Evolutionary conservation across 352 stramenopile species (phyloP).

Genomic region (Pythium vanterpoolii): DNA sequence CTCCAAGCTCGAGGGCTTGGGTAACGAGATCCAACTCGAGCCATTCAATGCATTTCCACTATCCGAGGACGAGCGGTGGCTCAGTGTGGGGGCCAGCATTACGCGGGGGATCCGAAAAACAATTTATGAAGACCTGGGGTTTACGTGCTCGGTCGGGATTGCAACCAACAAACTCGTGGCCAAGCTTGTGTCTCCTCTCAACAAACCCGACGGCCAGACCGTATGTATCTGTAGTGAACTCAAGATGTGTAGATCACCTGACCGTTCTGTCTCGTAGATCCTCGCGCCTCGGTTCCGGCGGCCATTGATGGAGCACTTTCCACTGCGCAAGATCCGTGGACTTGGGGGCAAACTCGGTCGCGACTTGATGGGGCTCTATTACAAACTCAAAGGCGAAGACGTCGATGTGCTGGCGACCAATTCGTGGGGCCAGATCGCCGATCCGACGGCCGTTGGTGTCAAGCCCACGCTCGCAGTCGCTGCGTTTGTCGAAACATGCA

Average conservation of each 20-base stretch:
- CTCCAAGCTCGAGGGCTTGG: slow-evolving; percentile 28
- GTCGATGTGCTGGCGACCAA: slow-evolving; percentile 16
- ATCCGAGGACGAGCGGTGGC: slow-evolving; percentile 55
- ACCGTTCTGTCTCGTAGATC: no score
- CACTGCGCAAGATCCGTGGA: slow-evolving; percentile 67
- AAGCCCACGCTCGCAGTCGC: slow-evolving; percentile 36
- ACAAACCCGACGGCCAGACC: slow-evolving; percentile 80
- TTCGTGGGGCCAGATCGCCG: slow-evolving; percentile 20
- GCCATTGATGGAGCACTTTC: slow-evolving; percentile 65
- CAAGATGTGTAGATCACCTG: no score
- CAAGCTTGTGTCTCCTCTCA: slow-evolving; percentile 75
- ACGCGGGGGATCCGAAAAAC: slow-evolving; percentile 67
- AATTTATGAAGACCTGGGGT: slow-evolving; percentile 63
- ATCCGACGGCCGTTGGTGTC: slow-evolving; percentile 14
- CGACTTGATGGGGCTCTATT: slow-evolving; percentile 60
- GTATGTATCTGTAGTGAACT: slow-evolving; percentile 19
- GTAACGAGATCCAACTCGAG: slow-evolving; percentile 29
- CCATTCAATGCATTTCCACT: slow-evolving; percentile 45
- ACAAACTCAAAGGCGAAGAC: slow-evolving; percentile 33
- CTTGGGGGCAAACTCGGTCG: slow-evolving; percentile 76
- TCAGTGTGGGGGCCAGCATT: slow-evolving; percentile 63
- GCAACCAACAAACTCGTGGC: slow-evolving; percentile 76
- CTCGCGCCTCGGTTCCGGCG: slow-evolving; percentile 59
- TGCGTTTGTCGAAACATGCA: slow-evolving; percentile 51
- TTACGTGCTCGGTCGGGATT: slow-evolving; percentile 77